Base-by-base conservation (phyloP, 73 alveolate species). In the Paramecium pentaurelia region DNA sequence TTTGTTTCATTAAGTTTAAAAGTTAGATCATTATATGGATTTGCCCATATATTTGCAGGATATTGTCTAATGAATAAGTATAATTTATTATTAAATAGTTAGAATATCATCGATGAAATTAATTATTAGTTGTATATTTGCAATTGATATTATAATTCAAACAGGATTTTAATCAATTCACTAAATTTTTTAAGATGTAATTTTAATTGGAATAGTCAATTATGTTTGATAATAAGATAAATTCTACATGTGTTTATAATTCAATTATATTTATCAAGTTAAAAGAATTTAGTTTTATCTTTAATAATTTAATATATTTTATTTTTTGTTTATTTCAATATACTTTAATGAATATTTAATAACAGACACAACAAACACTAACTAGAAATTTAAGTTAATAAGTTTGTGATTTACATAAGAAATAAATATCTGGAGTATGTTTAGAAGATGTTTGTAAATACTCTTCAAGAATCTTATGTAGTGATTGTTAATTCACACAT, bases 1-100 rank as follows among this genome's bases (percentile, higher is more conserved):
- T 42, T 80, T 40, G 73, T 80, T 25, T 49, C 77, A n/a, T 27
- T 49, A 20, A 49, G 45, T 27, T 42, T 80, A 45, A 80, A 45
- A 14, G 47, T 80, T 25, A 42, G 91, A 80, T 47, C 47, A 1
- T 80, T 80, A 27, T 80, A 18, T 49, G 91, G 91, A 47, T 18
- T 80, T 49, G 91, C 77, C 6, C 91, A 80, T 47, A 80, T 80
- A 8, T 80, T 49, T 42, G 28, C 77, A 14, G 91, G 91, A 20
- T 80, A 80, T 80, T 80, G 91, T 22, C 12, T 80, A 80, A 80
- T 80, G 91, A 80, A 80, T 49, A 49, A 36, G 91, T 80, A 80
- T 9, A 36, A 10, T n/a, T 22, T 1, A 27, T 16, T 80, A 27
- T 45, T 45, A 45, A 45, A 27, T 9, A 47, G 2, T 22, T 32